Base-by-base conservation (phyloP, 805 yeast genomes). In the Brettanomyces nanus region DNA sequence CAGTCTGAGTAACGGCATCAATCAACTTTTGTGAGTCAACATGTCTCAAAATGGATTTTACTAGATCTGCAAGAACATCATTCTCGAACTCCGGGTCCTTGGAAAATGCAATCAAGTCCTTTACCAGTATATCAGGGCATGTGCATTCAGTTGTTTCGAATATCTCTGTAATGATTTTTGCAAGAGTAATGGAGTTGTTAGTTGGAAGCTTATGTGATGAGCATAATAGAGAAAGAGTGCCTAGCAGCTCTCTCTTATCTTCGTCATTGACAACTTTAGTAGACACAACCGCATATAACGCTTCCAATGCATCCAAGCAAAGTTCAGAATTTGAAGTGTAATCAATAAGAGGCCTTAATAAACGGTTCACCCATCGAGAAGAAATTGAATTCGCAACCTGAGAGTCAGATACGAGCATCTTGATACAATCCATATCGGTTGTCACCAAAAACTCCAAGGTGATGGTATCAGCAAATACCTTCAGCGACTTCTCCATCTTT, bases 361-460 rank as follows among this genome's bases (percentile, higher is more conserved):
- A 39, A 4, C 33, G 13, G 11, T 46, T 37, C 1, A 39, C 38
- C 62, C 62, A 58, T 3, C 39, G 35, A 1, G 13, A n/a, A 3
- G 47, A 32, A 6, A 49, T 31, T 9, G 26, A 33, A 5, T 36
- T 22, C 3, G 29, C 30, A 2, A 50, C 17, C 3, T 36, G 27
- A 1, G 35, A 36, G 3, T 47, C 42, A 6, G 36, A 31, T 7
- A 49, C 40, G 13, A 58, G 36, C n/a, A 37, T 37, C 15, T 40
- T 39, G 20, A 58, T 43, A 26, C 54, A 49, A 5, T 29, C 21
- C 26, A 58, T 42, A 38, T 48, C 49, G 19, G 39, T 47, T 9
- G 38, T 28, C 17, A 54, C 54, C 14, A 58, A 40, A 21, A 58
- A 54, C 37, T 58, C 62, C 20, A 52, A 50, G 11, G 49, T 42